phyloP scores from a whole-genome alignment of 1,284 basidiomycete genomes.

The Peniophora sp. region DNA sequence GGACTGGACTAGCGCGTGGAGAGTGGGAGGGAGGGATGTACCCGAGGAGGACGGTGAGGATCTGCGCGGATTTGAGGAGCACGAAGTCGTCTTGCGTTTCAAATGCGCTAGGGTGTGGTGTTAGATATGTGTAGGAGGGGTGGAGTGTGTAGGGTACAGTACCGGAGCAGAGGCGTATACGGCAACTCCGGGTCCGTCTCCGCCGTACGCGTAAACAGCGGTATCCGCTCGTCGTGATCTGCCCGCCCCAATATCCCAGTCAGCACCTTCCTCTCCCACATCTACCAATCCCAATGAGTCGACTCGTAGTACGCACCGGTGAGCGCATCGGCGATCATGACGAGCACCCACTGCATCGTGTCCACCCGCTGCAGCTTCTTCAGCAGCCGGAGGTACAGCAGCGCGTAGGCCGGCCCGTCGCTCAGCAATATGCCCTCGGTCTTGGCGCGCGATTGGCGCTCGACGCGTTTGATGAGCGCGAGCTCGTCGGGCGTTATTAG shows the following conservation, averaged over 20 bases:
- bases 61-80: conserved; percentile 83
- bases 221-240: conserved; percentile 77
- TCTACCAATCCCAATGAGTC: too few relatives aligned
- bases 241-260: not conserved
- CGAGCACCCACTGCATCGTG: conserved; percentile 90
- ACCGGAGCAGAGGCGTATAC: conserved; percentile 81
- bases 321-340: conserved; percentile 87
- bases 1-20: not conserved
- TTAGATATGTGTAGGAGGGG: too few relatives aligned
- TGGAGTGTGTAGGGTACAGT: too few relatives aligned
- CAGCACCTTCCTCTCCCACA: not conserved
- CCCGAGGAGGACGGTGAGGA: conserved; percentile 83
- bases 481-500: conserved; percentile 88
- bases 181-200: conserved; percentile 74
- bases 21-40: conserved; percentile 13
- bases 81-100: conserved; percentile 91
- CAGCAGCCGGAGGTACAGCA: conserved; percentile 86
- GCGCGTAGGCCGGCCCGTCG: conserved; percentile 77
- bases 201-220: conserved; percentile 56
- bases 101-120: conserved; percentile 45
- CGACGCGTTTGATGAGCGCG: conserved; percentile 83
- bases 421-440: conserved; percentile 69
- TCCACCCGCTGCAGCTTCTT: conserved; percentile 91
- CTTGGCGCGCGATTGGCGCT: conserved; percentile 71
- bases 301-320: conserved; percentile 43